Evolutionary conservation across 2,329 filamentous ascomycete genomes (phyloP).

Genomic region (Lasiodiplodia citricola): DNA sequence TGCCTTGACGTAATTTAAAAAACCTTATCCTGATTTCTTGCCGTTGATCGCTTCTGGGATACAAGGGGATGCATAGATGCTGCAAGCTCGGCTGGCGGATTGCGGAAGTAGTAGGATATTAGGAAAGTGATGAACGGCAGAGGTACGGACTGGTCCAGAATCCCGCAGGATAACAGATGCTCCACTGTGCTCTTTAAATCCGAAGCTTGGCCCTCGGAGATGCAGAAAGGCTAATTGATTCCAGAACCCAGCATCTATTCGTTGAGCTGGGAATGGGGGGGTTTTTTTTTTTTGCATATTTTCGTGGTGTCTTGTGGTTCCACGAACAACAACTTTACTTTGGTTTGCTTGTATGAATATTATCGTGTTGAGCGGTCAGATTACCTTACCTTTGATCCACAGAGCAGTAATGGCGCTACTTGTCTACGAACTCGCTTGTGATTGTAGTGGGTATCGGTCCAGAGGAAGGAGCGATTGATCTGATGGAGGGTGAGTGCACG

Average conservation of each 20-base stretch:
- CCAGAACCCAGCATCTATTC: neutral
- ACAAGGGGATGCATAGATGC: neutral
- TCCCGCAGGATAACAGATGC: neutral
- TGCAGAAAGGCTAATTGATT: neutral
- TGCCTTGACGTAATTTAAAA: neutral
- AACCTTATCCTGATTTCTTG: slow-evolving; percentile 12
- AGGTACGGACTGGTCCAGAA: neutral
- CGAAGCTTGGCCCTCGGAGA: neutral
- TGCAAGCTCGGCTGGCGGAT: neutral
- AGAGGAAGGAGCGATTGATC: neutral
- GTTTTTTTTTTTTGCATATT: neutral
- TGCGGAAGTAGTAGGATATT: neutral
- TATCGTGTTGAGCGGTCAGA: neutral
- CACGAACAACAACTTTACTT: neutral
- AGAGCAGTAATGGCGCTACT: neutral
- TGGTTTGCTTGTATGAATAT: neutral
- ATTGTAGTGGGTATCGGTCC: neutral
- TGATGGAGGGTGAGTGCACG: neutral
- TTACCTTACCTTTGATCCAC: neutral
- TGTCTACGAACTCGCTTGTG: neutral
- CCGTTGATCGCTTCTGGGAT: neutral
- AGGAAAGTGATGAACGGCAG: neutral
- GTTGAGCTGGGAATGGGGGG: neutral
- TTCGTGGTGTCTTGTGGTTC: neutral
- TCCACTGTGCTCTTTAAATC: neutral